phyloP scores from a whole-genome alignment of 768 basidiomycete genomes.

The Leucocoprinus sp. region DNA sequence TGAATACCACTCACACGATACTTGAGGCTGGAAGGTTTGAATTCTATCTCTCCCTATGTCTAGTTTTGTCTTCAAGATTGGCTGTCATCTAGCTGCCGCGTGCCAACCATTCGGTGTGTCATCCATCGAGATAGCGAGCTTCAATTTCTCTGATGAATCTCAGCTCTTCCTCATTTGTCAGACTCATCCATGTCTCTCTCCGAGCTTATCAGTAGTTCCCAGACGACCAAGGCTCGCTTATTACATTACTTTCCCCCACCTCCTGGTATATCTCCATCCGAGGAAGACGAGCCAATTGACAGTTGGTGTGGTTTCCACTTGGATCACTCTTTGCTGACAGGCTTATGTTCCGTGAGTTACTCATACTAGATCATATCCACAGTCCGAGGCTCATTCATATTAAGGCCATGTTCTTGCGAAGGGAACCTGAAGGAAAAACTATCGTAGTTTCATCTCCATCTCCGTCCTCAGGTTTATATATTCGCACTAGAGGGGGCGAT shows the following conservation, averaged over 20 bases:
- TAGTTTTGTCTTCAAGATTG: constrained; percentile 78
- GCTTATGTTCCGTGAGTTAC: constrained; percentile 71
- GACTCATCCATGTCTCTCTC: constrained; percentile 65
- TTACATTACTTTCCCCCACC: constrained; percentile 91
- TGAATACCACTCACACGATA: constrained; percentile 20
- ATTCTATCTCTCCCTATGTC: neutral
- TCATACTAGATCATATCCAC: neutral
- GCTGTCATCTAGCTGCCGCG: constrained; percentile 72
- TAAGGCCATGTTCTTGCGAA: constrained; percentile 78
- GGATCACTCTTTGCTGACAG: constrained; percentile 87
- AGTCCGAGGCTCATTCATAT: constrained; percentile 4
- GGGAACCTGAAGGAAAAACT: constrained; percentile 33
- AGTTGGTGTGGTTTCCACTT: constrained; percentile 95
- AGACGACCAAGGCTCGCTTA: constrained; percentile 85
- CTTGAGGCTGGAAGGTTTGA: neutral
- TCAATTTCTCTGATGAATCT: neutral
- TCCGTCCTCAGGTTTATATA: constrained; percentile 79
- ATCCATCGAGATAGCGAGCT: neutral
- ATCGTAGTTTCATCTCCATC: constrained; percentile 58
- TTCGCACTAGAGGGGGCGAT: constrained; percentile 73
- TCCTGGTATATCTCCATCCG: constrained; percentile 25
- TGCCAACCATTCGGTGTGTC: constrained; percentile 83
- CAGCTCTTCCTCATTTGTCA: constrained; percentile 58
- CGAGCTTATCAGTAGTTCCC: constrained; percentile 63
- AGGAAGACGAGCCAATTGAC: constrained; percentile 63